Evolutionary conservation across 192 early-diverging fungal species (phyloP).

Genomic region (Backusella circina): DNA sequence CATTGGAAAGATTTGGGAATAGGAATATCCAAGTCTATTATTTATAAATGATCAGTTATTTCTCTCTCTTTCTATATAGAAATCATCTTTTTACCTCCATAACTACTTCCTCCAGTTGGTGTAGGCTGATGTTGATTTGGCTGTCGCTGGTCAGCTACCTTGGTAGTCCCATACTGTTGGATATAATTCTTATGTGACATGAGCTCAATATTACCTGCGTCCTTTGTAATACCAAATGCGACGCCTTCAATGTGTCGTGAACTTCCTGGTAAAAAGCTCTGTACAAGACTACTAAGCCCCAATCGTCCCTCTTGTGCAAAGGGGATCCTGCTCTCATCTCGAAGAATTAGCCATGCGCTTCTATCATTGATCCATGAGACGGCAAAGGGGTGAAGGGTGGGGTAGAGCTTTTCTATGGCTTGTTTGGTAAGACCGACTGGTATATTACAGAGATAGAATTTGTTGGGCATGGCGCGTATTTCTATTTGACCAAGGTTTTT

Average conservation of each 20-base stretch:
- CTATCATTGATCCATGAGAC: slow-evolving; percentile 51
- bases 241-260: slow-evolving; percentile 24
- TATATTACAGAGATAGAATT: slow-evolving; percentile 54
- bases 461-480: slow-evolving; percentile 37
- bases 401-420: slow-evolving; percentile 49
- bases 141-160: not conserved
- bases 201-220: slow-evolving; percentile 41
- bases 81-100: not conserved
- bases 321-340: slow-evolving; percentile 18
- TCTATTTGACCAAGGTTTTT: slow-evolving; percentile 27
- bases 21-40: not conserved
- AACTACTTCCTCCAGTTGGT: not conserved
- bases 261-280: slow-evolving; percentile 30
- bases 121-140: not conserved
- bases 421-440: slow-evolving; percentile 38
- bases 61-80: too few species aligned
- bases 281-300: slow-evolving; percentile 30
- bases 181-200: slow-evolving; percentile 34
- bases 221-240: slow-evolving; percentile 28
- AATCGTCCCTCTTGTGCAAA: slow-evolving; percentile 33
- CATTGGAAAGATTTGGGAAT: not conserved
- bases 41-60: too few species aligned
- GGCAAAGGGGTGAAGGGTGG: slow-evolving; percentile 36
- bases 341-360: slow-evolving; percentile 51
- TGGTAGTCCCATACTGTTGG: slow-evolving; percentile 6